Evolutionary conservation across 2,329 filamentous ascomycete species (phyloP), one percentile per base, ranked within the genome.

Genomic region (Aspergillus carbonarius): DNA sequence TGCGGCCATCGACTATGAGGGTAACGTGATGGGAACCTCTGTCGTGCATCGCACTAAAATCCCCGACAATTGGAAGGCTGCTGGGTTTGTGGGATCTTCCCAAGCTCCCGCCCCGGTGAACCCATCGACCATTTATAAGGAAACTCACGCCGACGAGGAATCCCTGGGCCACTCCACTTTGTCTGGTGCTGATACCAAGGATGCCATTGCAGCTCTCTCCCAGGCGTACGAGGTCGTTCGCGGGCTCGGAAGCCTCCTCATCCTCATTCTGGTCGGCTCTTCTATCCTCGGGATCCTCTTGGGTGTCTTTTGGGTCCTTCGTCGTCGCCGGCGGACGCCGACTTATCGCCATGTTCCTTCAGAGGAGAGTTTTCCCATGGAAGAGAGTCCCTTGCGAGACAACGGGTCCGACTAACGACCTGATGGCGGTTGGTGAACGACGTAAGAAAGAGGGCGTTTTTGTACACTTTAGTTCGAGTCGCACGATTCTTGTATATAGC

Each of bases 1-100:
- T 2, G 70, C 70, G 30, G 70, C 68, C 2, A 20, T 72, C 13
- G 68, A 70, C 42, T 27, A 13, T 2, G 17, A 68, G 1, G 64
- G 65, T 9, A 63, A 63, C 4, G 52, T 65, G 5, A 54, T 73
- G 25, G 68, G 69, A 6, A 59, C 23, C 9, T 66, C 66, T 15
- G 50, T 15, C 8, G 53, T 67, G 2, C 48, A 61, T 12, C 54
- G 59, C 9, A 64, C 58, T 4, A 30, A 39, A 6, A 25, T 58
- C 1, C 65, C 66, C 10, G 55, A 56, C n/a, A 34, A 61, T 37
- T 68, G 64, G 64, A 23, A n/a, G 20, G 17, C 58, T 5, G 50
- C 54, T 30, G 60, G 60, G 1, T 64, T 64, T 35, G 53, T 35
- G 1, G 60, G 52, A 6, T 27, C 57, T 3, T 30, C 39, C 4